phyloP scores from a whole-genome alignment of 306 rosid genomes.

The Phaseolus lunatus region DNA sequence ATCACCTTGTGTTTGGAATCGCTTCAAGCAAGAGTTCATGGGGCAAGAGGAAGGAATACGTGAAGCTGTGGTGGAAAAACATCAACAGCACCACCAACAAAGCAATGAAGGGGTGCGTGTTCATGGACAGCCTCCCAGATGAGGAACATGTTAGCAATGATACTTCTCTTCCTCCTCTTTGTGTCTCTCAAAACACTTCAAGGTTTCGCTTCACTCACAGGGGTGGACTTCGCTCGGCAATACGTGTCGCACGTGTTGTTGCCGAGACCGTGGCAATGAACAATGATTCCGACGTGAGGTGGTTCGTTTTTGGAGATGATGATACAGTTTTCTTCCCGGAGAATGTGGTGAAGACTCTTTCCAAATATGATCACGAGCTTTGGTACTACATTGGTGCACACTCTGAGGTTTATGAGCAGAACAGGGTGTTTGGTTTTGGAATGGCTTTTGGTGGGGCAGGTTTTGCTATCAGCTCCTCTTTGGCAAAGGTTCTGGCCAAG shows the following conservation, averaged over 20 bases:
- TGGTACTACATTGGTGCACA: slow-evolving; percentile 92
- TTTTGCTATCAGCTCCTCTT: slow-evolving; percentile 78
- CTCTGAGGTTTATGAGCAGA: slow-evolving; percentile 79
- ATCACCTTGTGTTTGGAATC: slow-evolving; percentile 85
- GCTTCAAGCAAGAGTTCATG: slow-evolving; percentile 70
- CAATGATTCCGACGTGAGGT: slow-evolving; percentile 68
- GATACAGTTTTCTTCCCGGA: slow-evolving; percentile 84
- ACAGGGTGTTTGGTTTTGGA: slow-evolving; percentile 62
- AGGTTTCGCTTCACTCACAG: slow-evolving; percentile 68
- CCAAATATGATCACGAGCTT: slow-evolving; percentile 77
- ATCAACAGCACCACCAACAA: slow-evolving; percentile 36
- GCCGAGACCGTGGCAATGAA: slow-evolving; percentile 66
- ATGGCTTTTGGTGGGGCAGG: slow-evolving; percentile 98
- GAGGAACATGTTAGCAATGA: slow-evolving; percentile 27
- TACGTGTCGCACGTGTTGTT: slow-evolving; percentile 84
- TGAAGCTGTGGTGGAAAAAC: slow-evolving; percentile 74
- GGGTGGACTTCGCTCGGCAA: slow-evolving; percentile 65
- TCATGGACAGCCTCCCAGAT: slow-evolving; percentile 58
- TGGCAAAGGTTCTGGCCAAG: slow-evolving; percentile 67
- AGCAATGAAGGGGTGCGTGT: slow-evolving; percentile 75
- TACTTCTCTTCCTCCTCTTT: slow-evolving; percentile 68
- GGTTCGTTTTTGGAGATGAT: slow-evolving; percentile 96
- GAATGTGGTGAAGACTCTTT: slow-evolving; percentile 78
- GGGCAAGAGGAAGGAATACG: slow-evolving; percentile 68
- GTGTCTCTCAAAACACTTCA: slow-evolving; percentile 75